Evolutionary conservation across 306 rosid species (phyloP), one percentile per base, ranked within the genome.

Genomic region (Argentina anserina): DNA sequence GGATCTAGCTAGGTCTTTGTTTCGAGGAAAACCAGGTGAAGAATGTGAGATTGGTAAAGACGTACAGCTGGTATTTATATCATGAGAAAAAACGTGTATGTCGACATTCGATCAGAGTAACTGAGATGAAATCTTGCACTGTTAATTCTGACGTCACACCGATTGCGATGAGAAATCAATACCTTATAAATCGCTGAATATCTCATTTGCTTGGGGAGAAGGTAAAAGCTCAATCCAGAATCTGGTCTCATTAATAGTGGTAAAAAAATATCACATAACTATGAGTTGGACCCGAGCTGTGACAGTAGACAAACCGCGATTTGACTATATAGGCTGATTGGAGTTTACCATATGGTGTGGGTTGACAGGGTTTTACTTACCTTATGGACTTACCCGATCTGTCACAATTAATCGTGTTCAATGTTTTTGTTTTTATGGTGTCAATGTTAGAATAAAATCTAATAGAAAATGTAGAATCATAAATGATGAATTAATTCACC

Each of bases 61-160:
- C 45, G 46, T 39, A 74, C 15, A 49, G 74, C 45, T 55, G 80
- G 73, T 25, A 90, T 85, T 83, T 90, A 88, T 88, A 90, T 59
- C 11, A 40, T 42, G 17, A 21, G 29, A 47, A 17, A 43, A 79
- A 50, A n/a, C 3, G 10, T 15, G 37, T 33, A 63, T 37, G 33
- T 10, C n/a, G n/a, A n/a, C n/a, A n/a, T n/a, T 55, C 55, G 17
- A 45, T 43, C 29, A n/a, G 7, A 25, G 14, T 23, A 55, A 53
- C 15, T 53, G 61, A 3, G 61, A 55, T 31, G 21, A 25, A 17
- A 25, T 29, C 9, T 23, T 46, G 3, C 12, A 7, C 12, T 53
- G 12, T 7, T 20, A 5, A 7, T 18, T 49, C 15, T 56, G 34
- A 59, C 40, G 40, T 59, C 37, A 29, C 8, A 29, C 8, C 7